phyloP scores from a whole-genome alignment of 768 basidiomycete species.

The Boletus reticulatus region DNA sequence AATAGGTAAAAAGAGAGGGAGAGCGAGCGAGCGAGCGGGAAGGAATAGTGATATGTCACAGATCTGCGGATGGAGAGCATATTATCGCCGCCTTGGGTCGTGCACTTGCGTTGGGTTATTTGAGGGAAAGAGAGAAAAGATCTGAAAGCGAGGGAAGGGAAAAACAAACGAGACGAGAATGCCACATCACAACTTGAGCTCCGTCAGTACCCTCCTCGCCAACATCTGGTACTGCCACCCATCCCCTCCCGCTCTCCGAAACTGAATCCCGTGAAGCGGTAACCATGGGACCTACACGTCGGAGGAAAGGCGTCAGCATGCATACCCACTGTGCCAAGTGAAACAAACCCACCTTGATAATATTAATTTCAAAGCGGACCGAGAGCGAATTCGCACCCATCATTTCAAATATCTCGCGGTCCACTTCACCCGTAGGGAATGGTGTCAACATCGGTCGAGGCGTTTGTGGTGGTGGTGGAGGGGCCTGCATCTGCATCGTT shows the following conservation, averaged over 20 bases:
- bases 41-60: constrained; percentile 19
- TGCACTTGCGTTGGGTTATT: constrained; percentile 5
- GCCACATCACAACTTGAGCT: constrained; percentile 69
- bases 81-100: constrained; percentile 19
- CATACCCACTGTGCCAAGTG: too few species aligned
- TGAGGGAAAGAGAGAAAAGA: not conserved
- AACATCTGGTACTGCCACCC: constrained; percentile 99
- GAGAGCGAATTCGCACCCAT: constrained; percentile 76
- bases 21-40: constrained; percentile 1
- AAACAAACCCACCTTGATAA: constrained; percentile 77
- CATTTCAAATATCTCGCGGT: constrained; percentile 66
- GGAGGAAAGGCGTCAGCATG: not conserved
- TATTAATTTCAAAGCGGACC: constrained; percentile 94
- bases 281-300: constrained; percentile 79
- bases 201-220: constrained; percentile 81
- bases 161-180: not conserved
- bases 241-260: constrained; percentile 85
- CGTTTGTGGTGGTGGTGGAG: constrained; percentile 24
- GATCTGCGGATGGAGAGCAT: constrained; percentile 17
- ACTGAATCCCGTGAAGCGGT: constrained; percentile 93
- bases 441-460: constrained; percentile 44
- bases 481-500: constrained; percentile 17
- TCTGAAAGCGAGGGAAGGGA: not conserved
- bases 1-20: not conserved
- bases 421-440: constrained; percentile 64